Conservation (phyloP, 1,284 basidiomycete species). For the Melampsora larici-populina region DNA sequence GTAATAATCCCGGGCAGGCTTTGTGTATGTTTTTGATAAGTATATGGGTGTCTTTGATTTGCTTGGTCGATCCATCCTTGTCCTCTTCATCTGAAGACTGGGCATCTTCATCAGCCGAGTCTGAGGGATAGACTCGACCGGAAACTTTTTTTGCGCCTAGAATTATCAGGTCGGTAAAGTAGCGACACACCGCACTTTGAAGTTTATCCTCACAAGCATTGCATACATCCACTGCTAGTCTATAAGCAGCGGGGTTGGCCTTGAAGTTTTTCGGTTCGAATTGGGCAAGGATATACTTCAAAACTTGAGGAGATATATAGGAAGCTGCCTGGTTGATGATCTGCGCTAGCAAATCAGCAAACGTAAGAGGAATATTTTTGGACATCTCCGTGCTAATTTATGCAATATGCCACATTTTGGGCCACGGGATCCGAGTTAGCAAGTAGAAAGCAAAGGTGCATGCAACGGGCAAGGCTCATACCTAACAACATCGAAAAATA, state of each 20-base stretch:
- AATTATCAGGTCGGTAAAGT: constrained; percentile 83
- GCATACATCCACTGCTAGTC: constrained; percentile 84
- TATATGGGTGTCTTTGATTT: constrained; percentile 69
- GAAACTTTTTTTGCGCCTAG: constrained; percentile 55
- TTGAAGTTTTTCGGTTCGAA: constrained; percentile 73
- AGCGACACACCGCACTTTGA: constrained; percentile 77
- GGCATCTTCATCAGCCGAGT: constrained; percentile 63
- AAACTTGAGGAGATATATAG: constrained; percentile 69
- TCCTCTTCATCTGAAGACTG: constrained; percentile 20
- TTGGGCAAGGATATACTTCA: constrained; percentile 78
- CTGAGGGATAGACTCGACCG: constrained; percentile 53
- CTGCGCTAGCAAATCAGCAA: constrained; percentile 82
- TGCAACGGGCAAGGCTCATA: constrained; percentile 47
- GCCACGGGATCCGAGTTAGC: neutral
- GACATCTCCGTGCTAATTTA: constrained; percentile 65
- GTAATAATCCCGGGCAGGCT: constrained; percentile 73
- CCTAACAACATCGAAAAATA: constrained; percentile 74
- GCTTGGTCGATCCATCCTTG: constrained; percentile 46
- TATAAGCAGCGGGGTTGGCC: constrained; percentile 62
- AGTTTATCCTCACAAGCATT: constrained; percentile 77
- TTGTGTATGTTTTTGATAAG: constrained; percentile 80
- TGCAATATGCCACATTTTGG: neutral
- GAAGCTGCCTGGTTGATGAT: constrained; percentile 76
- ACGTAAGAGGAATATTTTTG: constrained; percentile 81
- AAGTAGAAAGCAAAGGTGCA: neutral